phyloP scores from a whole-genome alignment of 495 filamentous ascomycete species.

The Penicillium soppii region DNA sequence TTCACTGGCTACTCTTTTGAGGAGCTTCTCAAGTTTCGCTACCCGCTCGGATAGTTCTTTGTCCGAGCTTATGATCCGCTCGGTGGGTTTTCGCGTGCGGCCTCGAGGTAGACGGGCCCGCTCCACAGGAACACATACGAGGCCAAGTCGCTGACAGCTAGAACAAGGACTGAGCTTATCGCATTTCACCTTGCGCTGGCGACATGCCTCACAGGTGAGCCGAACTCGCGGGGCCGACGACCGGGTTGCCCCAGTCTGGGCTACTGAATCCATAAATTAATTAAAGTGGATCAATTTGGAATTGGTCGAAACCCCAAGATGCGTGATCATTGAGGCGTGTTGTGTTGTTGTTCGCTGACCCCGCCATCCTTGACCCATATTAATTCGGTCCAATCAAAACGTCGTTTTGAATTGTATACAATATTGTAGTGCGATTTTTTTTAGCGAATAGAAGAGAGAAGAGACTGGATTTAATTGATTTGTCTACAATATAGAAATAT shows the following conservation, averaged over 20 bases:
- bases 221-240: constrained; percentile 27
- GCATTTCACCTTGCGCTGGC: constrained; percentile 77
- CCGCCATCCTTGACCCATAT: too few relatives aligned
- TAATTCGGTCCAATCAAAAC: too few relatives aligned
- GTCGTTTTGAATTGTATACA: too few relatives aligned
- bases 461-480: too few relatives aligned
- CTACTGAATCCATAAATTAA: not conserved
- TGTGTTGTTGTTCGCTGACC: too few relatives aligned
- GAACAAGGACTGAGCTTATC: constrained; percentile 71
- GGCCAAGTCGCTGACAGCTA: constrained; percentile 61
- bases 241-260: constrained; percentile 9
- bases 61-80: constrained; percentile 13
- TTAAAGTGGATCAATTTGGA: too few relatives aligned
- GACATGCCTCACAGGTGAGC: constrained; percentile 51
- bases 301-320: too few relatives aligned
- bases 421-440: too few relatives aligned
- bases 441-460: too few relatives aligned
- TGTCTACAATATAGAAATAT: too few relatives aligned
- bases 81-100: constrained; percentile 39
- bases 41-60: constrained; percentile 27
- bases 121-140: constrained; percentile 57
- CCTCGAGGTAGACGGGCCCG: constrained; percentile 37
- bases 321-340: not conserved
- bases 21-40: constrained; percentile 30
- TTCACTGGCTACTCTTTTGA: constrained; percentile 19